Conservation (phyloP, 169 alveolate genomes). For the Plasmodium malariae region DNA sequence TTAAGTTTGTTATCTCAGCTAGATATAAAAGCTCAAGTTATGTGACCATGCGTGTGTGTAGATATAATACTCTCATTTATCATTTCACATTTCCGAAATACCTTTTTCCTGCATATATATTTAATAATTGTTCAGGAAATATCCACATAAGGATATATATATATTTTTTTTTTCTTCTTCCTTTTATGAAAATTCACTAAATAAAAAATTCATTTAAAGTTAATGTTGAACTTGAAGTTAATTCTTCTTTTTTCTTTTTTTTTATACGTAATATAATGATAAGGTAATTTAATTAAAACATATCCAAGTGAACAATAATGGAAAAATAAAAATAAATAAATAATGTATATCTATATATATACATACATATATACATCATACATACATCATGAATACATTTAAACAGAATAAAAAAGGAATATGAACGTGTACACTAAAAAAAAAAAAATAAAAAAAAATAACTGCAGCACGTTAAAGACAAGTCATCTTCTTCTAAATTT, state of each 20-base stretch:
- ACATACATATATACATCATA: neutral
- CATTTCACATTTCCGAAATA: too few species aligned
- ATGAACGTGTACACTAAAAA: constrained; percentile 4
- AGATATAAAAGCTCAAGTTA: constrained; percentile 18
- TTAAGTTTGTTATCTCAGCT: constrained; percentile 17
- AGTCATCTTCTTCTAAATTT: constrained; percentile 14
- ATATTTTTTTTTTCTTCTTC: neutral
- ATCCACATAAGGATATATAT: neutral
- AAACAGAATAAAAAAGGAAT: neutral
- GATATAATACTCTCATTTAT: neutral
- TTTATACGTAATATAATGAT: neutral
- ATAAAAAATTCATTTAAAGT: constrained; percentile 18
- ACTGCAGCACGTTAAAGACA: neutral
- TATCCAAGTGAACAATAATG: neutral
- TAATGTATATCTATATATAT: neutral
- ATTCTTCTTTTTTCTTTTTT: neutral
- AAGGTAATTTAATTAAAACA: neutral
- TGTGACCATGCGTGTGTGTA: neutral
- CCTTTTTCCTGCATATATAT: neutral
- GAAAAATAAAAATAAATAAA: neutral
- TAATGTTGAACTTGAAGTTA: constrained; percentile 16
- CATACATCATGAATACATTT: neutral
- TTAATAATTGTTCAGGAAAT: neutral
- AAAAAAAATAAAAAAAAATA: neutral
- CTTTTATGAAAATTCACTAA: neutral